A percentile compares a stretch with the other conserved stretches of the same genome.
Conservation (phyloP, 495 filamentous ascomycete genomes). For the Gamarada debralockiae region DNA sequence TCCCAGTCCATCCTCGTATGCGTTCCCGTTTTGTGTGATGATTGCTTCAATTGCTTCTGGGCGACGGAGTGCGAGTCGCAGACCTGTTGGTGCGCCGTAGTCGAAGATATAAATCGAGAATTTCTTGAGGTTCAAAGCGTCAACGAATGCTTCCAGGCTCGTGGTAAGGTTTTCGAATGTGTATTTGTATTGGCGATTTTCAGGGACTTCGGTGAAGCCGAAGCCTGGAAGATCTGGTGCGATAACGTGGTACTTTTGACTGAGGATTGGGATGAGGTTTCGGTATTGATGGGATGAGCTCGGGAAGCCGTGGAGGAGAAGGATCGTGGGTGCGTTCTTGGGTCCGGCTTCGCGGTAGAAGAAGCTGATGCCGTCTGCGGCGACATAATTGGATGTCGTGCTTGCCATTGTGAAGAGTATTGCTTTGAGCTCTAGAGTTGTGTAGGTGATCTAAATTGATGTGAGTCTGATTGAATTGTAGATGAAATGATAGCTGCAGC, state of each 20-base stretch:
- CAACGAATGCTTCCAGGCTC: slow-evolving; percentile 39
- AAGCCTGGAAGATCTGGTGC: slow-evolving; percentile 61
- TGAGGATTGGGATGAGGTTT: slow-evolving; percentile 56
- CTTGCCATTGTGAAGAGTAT: no score
- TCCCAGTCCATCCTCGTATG: slow-evolving; percentile 56
- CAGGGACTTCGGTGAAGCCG: slow-evolving; percentile 50
- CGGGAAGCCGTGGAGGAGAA: slow-evolving; percentile 63
- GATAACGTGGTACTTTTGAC: slow-evolving; percentile 46
- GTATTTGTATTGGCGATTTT: slow-evolving; percentile 41
- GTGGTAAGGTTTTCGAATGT: slow-evolving; percentile 43
- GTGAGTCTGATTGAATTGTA: no score
- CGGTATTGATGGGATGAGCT: slow-evolving; percentile 60
- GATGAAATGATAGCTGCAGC: no score
- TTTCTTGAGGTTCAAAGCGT: slow-evolving; percentile 36
- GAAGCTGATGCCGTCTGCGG: slow-evolving; percentile 39
- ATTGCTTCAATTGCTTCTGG: slow-evolving; percentile 47
- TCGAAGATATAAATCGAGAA: slow-evolving; percentile 63
- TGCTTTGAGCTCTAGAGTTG: no score
- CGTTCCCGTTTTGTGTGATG: slow-evolving; percentile 62
- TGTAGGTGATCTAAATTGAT: no score
- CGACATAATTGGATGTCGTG: no score
- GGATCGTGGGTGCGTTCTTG: slow-evolving; percentile 39
- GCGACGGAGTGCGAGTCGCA: slow-evolving; percentile 48
- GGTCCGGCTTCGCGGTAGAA: slow-evolving; percentile 53
- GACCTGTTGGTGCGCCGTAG: slow-evolving; percentile 57